Evolutionary conservation across 2,329 filamentous ascomycete genomes (phyloP).

Genomic region (Blastomyces gilchristii): DNA sequence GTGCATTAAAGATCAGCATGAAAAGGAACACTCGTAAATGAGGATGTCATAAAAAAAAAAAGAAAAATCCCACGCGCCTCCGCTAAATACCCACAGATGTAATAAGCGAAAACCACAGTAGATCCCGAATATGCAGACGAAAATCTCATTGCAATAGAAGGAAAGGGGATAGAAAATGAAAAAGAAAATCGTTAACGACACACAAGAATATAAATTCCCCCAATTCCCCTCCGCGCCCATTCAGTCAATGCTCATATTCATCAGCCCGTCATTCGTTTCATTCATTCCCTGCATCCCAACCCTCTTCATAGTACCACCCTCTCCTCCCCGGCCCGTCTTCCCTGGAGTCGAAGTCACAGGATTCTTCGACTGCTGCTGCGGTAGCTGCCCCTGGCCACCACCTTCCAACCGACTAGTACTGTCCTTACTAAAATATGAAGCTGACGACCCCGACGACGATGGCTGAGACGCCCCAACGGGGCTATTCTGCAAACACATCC

Average conservation of each 20-base stretch:
- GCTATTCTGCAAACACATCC: constrained; percentile 82
- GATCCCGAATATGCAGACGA: background rate
- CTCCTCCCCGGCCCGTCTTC: background rate
- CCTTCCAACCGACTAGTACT: background rate
- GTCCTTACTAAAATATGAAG: constrained; percentile 9
- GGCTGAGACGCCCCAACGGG: constrained; percentile 73
- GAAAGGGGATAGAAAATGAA: background rate
- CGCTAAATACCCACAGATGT: background rate
- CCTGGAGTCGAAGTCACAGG: constrained; percentile 35
- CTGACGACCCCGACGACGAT: background rate
- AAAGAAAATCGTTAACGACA: background rate
- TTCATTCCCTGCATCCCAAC: constrained; percentile 86
- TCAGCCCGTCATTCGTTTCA: constrained; percentile 87
- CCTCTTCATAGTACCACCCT: constrained; percentile 34
- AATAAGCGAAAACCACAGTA: background rate
- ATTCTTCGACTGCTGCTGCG: constrained; percentile 23
- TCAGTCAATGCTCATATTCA: constrained; percentile 95
- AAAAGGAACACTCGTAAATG: background rate
- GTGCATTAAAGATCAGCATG: background rate
- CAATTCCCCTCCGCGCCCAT: background rate
- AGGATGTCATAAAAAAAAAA: background rate
- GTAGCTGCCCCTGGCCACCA: background rate
- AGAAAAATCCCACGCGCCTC: background rate
- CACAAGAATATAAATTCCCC: background rate
- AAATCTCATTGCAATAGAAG: background rate